These are phyloP conservation scores for Hypholoma fasciculare DNA, from an alignment of 768 basidiomycete genomes.

Conservation along the genomic window DNA sequence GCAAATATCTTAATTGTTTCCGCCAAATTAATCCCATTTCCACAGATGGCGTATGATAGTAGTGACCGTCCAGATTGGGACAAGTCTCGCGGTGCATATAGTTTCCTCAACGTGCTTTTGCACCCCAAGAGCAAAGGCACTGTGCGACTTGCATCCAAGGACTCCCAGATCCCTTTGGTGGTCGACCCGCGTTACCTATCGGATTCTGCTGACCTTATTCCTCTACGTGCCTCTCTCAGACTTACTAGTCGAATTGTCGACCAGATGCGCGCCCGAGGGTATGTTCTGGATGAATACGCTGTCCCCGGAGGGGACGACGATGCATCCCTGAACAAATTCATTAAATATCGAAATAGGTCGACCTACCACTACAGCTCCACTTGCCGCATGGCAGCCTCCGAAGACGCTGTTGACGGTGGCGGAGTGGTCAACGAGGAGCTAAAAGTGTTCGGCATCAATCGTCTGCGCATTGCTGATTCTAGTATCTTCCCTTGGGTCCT, in stretches of 20 bases:
- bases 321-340: conserved; percentile 9
- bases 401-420: background rate
- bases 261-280: conserved; percentile 5
- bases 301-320: conserved; percentile 3
- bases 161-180: background rate
- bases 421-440: conserved; percentile 7
- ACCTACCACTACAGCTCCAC: conserved; percentile 14
- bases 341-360: conserved; percentile 6
- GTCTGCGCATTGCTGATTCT: conserved; percentile 10
- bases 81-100: conserved; percentile 6
- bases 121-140: conserved; percentile 11
- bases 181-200: conserved; percentile 9
- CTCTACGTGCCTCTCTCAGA: conserved; percentile 8
- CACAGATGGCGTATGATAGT: conserved; percentile 11
- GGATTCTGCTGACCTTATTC: conserved; percentile 6
- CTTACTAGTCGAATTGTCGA: conserved; percentile 8
- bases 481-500: conserved; percentile 14
- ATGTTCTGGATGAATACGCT: conserved; percentile 1
- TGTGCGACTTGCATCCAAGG: conserved; percentile 2
- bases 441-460: conserved; percentile 8
- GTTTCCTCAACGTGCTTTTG: conserved; percentile 7
- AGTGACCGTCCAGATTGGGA: conserved; percentile 1
- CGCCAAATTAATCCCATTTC: background rate
- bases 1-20: background rate
- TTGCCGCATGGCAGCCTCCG: conserved; percentile 7